phyloP scores from a whole-genome alignment of 2,329 filamentous ascomycete genomes.

The Cytospora mali region DNA sequence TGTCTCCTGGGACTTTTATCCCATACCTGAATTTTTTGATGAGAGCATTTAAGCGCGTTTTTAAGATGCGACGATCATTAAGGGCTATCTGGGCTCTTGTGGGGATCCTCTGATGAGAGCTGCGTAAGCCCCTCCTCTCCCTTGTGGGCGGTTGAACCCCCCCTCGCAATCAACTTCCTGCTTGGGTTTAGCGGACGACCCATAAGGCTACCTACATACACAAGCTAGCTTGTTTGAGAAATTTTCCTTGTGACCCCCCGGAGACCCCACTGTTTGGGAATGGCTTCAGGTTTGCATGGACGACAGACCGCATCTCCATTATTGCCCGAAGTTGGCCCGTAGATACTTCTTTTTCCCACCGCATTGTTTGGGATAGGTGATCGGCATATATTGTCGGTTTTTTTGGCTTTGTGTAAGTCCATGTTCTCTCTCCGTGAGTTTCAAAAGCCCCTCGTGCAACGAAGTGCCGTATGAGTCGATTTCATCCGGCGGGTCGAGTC shows the following conservation, averaged over 20 bases:
- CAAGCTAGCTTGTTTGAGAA: not conserved
- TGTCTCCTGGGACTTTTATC: not conserved
- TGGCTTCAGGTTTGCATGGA: not conserved
- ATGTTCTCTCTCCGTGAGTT: not conserved
- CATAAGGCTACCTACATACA: not conserved
- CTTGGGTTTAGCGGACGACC: not conserved
- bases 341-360: no score
- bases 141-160: not conserved
- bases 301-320: not conserved
- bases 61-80: not conserved
- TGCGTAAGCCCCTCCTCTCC: not conserved
- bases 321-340: no score
- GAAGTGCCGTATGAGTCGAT: not conserved
- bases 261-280: not conserved
- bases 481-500: slow-evolving; percentile 10
- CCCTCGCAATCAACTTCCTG: not conserved
- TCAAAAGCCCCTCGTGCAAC: not conserved
- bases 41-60: not conserved
- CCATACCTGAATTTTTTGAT: not conserved
- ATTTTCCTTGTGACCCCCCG: not conserved
- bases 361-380: not conserved
- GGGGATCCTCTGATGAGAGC: not conserved
- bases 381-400: not conserved
- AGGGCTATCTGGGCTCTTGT: not conserved
- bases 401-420: not conserved